Evolutionary conservation across 2,329 filamentous ascomycete genomes (phyloP).

Genomic region (Colletotrichum karsti): DNA sequence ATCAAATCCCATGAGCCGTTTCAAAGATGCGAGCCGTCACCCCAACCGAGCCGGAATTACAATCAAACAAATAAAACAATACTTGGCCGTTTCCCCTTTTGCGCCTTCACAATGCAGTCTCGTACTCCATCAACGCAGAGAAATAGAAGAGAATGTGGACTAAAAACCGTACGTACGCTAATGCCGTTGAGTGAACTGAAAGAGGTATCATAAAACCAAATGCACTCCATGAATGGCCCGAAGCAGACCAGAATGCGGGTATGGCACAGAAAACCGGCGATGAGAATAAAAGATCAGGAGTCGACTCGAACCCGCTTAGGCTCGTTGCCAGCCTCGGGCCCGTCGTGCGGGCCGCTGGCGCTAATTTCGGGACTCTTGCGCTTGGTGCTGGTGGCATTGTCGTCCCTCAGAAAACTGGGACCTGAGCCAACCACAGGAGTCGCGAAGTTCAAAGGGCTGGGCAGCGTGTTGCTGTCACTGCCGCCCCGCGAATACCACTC

Average conservation of each 20-base stretch:
- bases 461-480: constrained; percentile 83
- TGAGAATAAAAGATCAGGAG: constrained; percentile 35
- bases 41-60: not conserved
- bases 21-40: not conserved
- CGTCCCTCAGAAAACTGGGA: constrained; percentile 70
- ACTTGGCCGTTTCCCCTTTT: constrained; percentile 4
- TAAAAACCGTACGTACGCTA: constrained; percentile 27
- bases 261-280: constrained; percentile 16
- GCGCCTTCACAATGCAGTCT: constrained; percentile 21
- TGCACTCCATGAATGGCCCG: constrained; percentile 22
- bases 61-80: constrained; percentile 2
- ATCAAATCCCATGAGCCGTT: constrained; percentile 6
- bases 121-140: not conserved
- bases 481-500: constrained; percentile 83
- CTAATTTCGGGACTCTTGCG: constrained; percentile 65
- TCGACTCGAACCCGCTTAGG: constrained; percentile 64
- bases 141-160: constrained; percentile 14
- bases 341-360: constrained; percentile 48
- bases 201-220: constrained; percentile 32
- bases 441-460: constrained; percentile 91
- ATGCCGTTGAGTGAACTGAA: constrained; percentile 24
- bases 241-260: constrained; percentile 16
- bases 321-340: constrained; percentile 52
- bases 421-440: constrained; percentile 76
- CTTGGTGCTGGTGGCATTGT: constrained; percentile 51